Evolutionary conservation across 192 early-diverging fungal genomes (phyloP), one percentile per base, ranked within the genome.

Genomic region (Podila epigama): DNA sequence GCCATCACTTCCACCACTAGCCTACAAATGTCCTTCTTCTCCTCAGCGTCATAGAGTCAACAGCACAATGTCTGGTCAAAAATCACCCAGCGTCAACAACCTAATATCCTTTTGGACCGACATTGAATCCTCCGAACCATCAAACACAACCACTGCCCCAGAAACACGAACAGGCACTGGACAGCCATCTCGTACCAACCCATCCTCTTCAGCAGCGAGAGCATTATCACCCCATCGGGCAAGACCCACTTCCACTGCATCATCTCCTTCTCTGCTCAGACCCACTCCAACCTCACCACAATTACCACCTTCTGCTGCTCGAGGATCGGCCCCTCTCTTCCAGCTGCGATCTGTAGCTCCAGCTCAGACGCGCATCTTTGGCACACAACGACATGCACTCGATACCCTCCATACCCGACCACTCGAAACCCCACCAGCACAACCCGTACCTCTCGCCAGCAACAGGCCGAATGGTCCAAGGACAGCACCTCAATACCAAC

Each of bases 71-170:
- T 48, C 44, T 7, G 44, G 44, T 9, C 44, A 48, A 63, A 58
- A 67, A 28, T 58, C 65, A 15, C 71, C 71, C 12, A 68, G 52
- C 16, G 71, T 75, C 60, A 66, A 75, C 56, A 75, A 75, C 40
- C 48, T 75, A n/a, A 75, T 75, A 39, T 68, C 71, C 32, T 75
- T 75, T 11, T 75, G 71, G 71, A 68, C 59, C 18, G 71, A 75
- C 16, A 40, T 66, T 11, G 71, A 75, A 7, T 27, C 61, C 11
- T 60, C 69, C 11, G 54, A 41, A 12, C 27, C 28, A n/a, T n/a
- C n/a, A n/a, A n/a, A n/a, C 10, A 8, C 31, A 12, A 29, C 6
- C 5, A 34, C 16, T 12, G 20, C 22, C 3, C 7, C 44, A 59
- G 27, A 27, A 29, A 3, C 20, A 50, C 52, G 22, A 28, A 20